phyloP scores from a whole-genome alignment of 331 rosid species.

The Stylosanthes scabra region DNA sequence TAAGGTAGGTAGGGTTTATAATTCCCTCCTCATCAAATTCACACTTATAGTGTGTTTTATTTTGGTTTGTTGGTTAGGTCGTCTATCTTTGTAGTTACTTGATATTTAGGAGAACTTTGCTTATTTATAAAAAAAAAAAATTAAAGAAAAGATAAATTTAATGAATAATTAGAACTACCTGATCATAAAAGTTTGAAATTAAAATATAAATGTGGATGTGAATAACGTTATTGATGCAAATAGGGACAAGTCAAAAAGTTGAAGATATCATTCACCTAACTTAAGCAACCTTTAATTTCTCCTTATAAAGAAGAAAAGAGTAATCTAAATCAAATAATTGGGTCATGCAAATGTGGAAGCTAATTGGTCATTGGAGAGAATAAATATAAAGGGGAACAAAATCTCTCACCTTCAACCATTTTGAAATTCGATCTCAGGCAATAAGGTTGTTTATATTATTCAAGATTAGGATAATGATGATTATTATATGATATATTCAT shows the following conservation, averaged over 20 bases:
- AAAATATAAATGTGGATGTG: not conserved
- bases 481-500: not conserved
- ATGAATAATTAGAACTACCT: too few species aligned
- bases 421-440: conserved; percentile 18
- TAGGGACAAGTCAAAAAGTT: not conserved
- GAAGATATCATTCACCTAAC: conserved; percentile 24
- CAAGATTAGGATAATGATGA: conserved; percentile 10
- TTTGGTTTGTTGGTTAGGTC: too few species aligned
- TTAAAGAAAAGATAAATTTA: too few species aligned
- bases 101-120: too few species aligned
- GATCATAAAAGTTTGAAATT: not conserved
- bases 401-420: conserved; percentile 5
- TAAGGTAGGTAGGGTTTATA: too few species aligned
- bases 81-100: too few species aligned
- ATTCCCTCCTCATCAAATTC: too few species aligned
- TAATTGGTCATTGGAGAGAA: not conserved
- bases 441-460: not conserved
- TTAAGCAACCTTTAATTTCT: not conserved
- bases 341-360: conserved; percentile 17
- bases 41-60: too few species aligned
- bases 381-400: not conserved
- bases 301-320: not conserved
- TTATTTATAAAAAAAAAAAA: too few species aligned
- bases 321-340: conserved; percentile 8
- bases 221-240: not conserved